Base-by-base conservation (phyloP, 768 basidiomycete species). In the Mycena maculata region DNA sequence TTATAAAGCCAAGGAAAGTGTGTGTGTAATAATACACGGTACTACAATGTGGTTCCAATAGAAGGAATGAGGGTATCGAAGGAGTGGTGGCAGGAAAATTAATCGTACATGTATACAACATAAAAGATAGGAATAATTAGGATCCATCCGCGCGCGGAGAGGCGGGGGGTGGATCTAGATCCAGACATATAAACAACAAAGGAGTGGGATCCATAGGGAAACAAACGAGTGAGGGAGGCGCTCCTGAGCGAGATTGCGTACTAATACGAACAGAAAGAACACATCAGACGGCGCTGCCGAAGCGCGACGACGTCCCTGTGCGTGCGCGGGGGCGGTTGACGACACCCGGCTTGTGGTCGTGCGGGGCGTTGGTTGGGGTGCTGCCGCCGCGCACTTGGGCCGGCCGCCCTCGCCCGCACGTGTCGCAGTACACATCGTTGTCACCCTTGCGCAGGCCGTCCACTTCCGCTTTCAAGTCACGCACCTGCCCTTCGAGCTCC, bases 401-500 rank as follows among this genome's bases (percentile, higher is more conserved):
- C 12, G 60, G 48, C 56, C 47, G 71, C 45, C 88, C 88, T 66
- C 90, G 80, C 31, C 91, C 90, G 72, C 93, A 93, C 41, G 79
- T 73, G 4, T 85, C 80, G 75, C 92, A 94, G 61, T 85, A 86
- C 52, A 80, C 80, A 49, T 78, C 75, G 9, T 71, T 74, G 15
- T 68, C 67, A 18, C 71, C 75, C 28, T 77, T 77, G 50, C 84
- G 87, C 44, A 89, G 77, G 27, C 83, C 85, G 36, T 90, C 88
- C 36, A 94, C 75, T 75, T 94, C 91, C 22, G 85, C 82, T 68
- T 91, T 89, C 63, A 95, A 80, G 74, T 90, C 89, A 52, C 86
- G 86, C 48, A 94, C 85, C 74, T 92, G 90, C 15, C 86, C 85
- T 73, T 92, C 92, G 55, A 94, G 79, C 73, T 93, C 92, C 89